Conservation (phyloP, 1,284 basidiomycete genomes). For the Pulchroboletus neoregius region DNA sequence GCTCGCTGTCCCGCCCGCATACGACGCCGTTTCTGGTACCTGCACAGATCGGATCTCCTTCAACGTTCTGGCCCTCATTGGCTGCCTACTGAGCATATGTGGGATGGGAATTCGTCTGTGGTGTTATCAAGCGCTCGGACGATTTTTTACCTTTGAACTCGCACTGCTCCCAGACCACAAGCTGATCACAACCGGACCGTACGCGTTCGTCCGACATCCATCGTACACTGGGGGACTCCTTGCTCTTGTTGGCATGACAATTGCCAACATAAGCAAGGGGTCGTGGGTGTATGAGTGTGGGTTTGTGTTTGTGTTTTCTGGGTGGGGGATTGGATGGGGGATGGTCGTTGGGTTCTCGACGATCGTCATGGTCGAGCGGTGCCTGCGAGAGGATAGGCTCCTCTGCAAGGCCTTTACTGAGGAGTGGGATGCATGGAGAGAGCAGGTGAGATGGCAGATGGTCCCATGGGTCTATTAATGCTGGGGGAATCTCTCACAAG, state of each 20-base stretch:
- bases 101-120: conserved; percentile 13
- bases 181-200: conserved; percentile 27
- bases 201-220: conserved; percentile 28
- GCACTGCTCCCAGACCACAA: conserved; percentile 15
- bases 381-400: conserved; percentile 15
- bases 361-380: conserved; percentile 9
- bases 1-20: neutral
- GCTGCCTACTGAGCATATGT: conserved; percentile 2
- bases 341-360: neutral
- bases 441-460: conserved; percentile 15
- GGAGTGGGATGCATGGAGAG: conserved; percentile 22
- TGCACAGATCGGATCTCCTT: conserved; percentile 8
- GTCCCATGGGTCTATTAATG: conserved; percentile 22
- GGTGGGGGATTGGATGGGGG: conserved; percentile 14
- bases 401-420: conserved; percentile 14
- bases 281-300: conserved; percentile 16
- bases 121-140: conserved; percentile 22
- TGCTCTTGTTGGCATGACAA: neutral
- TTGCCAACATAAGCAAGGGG: conserved; percentile 6
- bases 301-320: neutral
- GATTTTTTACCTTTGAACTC: conserved; percentile 26
- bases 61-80: neutral
- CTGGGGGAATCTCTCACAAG: neutral
- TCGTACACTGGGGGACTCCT: conserved; percentile 23
- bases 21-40: conserved; percentile 2